Base-by-base conservation (phyloP, 2,329 filamentous ascomycete genomes). In the Apiospora phragmitis region DNA sequence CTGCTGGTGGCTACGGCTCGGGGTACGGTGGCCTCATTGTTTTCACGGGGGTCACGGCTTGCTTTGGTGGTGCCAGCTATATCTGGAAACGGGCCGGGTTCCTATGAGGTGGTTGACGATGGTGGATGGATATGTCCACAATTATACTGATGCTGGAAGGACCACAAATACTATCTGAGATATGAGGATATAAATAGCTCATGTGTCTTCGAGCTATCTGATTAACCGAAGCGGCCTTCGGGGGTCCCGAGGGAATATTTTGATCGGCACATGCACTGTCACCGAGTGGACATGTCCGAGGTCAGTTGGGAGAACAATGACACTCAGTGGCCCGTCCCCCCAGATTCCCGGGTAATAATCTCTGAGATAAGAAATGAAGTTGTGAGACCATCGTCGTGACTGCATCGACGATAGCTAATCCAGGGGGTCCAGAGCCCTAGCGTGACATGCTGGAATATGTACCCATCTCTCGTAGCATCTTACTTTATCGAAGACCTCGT, bases 31-130 rank as follows among this genome's bases (percentile, higher is more conserved):
- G 81, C 14, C 74, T 90, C 74, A 88, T 89, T 71, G 80, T 87
- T n/a, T 89, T 88, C 72, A 89, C 87, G 0, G 87, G 87, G 1
- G 80, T 85, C 4, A 88, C 86, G 7, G 86, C 86, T 14, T 74
- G 85, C 5, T 74, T 86, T 14, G 85, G 86, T 0, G 85, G 85
- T 3, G 77, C 82, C 18, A 84, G 83, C 71, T 84, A 83, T 69
- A 68, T 85, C 18, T 85, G 84, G 79, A 83, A 73, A 75, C 78
- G 75, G 70, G 68, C 75, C 72, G 73, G 79, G 67, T 24, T 79
- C 71, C 72, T 75, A 72, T 74, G 45, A 72, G 1, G 8, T 11
- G 18, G 7, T 62, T n/a, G 9, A 7, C 7, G 3, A n/a, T 3
- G 9, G 32, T n/a, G 18, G 32, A 38, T 24, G 18, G 14, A n/a